Evolutionary conservation across 768 basidiomycete species (phyloP).

Genomic region (Podaxis sp.): DNA sequence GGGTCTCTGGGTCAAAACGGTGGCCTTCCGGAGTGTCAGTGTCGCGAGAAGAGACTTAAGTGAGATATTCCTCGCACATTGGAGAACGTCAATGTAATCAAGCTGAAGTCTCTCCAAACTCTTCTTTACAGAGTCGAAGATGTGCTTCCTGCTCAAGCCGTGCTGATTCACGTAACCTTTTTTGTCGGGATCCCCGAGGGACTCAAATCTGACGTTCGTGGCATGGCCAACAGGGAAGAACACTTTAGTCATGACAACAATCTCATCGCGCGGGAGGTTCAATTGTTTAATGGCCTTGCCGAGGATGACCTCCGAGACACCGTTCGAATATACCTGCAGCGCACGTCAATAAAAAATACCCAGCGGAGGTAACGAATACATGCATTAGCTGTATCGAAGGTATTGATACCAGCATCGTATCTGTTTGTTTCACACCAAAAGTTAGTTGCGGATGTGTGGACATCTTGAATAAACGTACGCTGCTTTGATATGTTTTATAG

Average conservation of each 20-base stretch:
- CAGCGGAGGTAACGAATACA: not conserved
- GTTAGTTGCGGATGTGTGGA: not conserved
- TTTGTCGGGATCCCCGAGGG: conserved; percentile 26
- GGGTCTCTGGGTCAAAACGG: conserved; percentile 57
- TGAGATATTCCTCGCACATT: conserved; percentile 41
- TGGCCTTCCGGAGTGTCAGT: conserved; percentile 38
- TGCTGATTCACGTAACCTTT: conserved; percentile 55
- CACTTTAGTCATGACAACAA: conserved; percentile 76
- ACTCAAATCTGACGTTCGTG: conserved; percentile 7
- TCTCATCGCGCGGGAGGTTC: conserved; percentile 63
- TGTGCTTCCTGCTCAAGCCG: conserved; percentile 54
- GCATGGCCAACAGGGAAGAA: conserved; percentile 29
- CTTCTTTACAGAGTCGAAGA: conserved; percentile 67
- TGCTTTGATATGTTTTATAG: conserved; percentile 50
- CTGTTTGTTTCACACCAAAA: conserved; percentile 21
- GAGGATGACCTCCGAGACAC: conserved; percentile 60
- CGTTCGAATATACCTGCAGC: conserved; percentile 59
- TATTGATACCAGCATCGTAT: conserved; percentile 62
- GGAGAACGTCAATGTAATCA: conserved; percentile 75
- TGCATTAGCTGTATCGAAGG: conserved; percentile 59
- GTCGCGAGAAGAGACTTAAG: conserved; percentile 22
- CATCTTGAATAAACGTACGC: conserved; percentile 27
- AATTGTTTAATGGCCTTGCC: conserved; percentile 70
- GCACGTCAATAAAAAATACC: not conserved
- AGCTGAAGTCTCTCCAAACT: conserved; percentile 67